Evolutionary conservation across 306 rosid genomes (phyloP), one percentile per base, ranked within the genome.

Genomic region (Mimosa bimucronata): DNA sequence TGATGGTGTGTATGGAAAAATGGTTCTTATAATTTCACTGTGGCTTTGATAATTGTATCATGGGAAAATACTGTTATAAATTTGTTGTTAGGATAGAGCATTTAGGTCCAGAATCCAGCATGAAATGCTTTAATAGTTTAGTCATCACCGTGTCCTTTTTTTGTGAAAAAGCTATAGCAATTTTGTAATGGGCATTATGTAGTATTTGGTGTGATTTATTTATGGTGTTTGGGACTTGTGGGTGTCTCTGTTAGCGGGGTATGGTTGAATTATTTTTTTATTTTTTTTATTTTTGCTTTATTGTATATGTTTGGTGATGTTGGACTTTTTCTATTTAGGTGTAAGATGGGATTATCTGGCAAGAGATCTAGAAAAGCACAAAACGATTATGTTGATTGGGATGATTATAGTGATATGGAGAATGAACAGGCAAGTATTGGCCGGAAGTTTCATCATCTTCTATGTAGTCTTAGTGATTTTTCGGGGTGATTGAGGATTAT

Each of bases 271-370:
- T 18, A 55, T 10, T 62, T 71, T n/a, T n/a, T n/a, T n/a, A n/a
- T n/a, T n/a, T n/a, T n/a, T n/a, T n/a, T n/a, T n/a, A n/a, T 21
- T 26, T 70, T 70, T 34, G 29, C 64, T 73, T 30, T 15, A 19
- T 61, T 50, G 38, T 28, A 4, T 34, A 26, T 66, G 15, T 37
- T 14, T 16, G 28, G 10, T 44, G 19, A 9, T 74, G 9, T 69
- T 7, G 45, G 14, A 13, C 1, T 69, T 25, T 71, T 29, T 73
- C 9, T 2, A 37, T 64, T 48, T 70, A 75, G 86, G 78, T 57
- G 5, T 75, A 31, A 66, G 76, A 85, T 89, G 92, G 85, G 85
- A 41, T 58, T 52, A n/a, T 83, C 86, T 34, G 77, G 82, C 34
- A 89, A 87, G 77, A 85, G 81, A 79, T 83, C 75, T 69, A 81